Percentiles rank a stretch among this genome's conserved stretches.
These are phyloP conservation scores for Chalara sp. DNA, from an alignment of 2,329 filamentous ascomycete genomes.

Conservation along the genomic window DNA sequence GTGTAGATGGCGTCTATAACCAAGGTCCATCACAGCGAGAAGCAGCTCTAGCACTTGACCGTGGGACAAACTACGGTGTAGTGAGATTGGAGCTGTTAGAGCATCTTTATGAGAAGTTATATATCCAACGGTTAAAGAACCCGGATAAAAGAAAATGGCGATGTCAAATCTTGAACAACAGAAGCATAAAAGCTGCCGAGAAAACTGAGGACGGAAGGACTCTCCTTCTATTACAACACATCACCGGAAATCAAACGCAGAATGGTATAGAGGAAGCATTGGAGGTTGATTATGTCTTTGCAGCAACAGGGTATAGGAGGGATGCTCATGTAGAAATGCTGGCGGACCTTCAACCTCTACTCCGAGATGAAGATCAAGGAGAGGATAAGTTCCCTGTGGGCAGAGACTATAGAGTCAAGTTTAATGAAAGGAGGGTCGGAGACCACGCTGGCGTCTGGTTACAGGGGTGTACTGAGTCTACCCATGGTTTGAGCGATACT, in stretches of 20 bases:
- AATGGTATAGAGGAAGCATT: conserved; percentile 28
- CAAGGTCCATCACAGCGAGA: conserved; percentile 55
- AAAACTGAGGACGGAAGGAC: conserved; percentile 7
- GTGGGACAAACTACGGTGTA: conserved; percentile 89
- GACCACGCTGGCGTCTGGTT: conserved; percentile 75
- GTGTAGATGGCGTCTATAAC: conserved; percentile 69
- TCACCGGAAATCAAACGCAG: conserved; percentile 32
- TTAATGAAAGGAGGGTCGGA: conserved; percentile 58
- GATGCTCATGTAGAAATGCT: conserved; percentile 76
- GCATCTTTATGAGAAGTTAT: conserved; percentile 79
- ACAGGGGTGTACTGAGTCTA: conserved; percentile 89
- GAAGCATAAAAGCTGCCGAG: conserved; percentile 42
- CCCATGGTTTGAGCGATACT: conserved; percentile 81
- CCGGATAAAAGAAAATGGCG: conserved; percentile 70
- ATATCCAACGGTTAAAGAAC: conserved; percentile 70
- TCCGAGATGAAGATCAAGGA: conserved; percentile 41
- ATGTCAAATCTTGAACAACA: conserved; percentile 68
- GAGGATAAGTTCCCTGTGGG: conserved; percentile 54
- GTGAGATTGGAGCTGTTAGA: conserved; percentile 89
- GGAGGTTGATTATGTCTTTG: conserved; percentile 73
- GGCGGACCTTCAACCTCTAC: conserved; percentile 54
- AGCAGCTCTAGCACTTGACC: conserved; percentile 58
- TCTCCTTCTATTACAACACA: conserved; percentile 26
- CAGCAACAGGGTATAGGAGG: conserved; percentile 80
- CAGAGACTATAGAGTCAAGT: conserved; percentile 73